Evolutionary conservation across 768 basidiomycete genomes (phyloP).

Genomic region (Butyriboletus loyo): DNA sequence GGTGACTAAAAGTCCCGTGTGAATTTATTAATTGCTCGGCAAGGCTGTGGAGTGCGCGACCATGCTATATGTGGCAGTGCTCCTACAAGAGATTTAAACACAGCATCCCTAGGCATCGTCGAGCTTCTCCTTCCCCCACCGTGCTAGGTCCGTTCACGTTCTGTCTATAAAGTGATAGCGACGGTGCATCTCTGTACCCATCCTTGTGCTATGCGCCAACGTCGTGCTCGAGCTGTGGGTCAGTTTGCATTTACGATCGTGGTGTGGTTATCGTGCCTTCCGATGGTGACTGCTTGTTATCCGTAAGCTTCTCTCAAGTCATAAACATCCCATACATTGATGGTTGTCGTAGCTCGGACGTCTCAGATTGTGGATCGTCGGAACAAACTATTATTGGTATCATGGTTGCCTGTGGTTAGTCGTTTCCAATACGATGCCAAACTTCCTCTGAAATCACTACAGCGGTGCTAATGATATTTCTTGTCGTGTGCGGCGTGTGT

Average conservation of each 20-base stretch:
- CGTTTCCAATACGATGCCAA: not conserved
- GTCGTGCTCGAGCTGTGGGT: not conserved
- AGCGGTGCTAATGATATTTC: not conserved
- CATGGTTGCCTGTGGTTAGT: slow-evolving; percentile 9
- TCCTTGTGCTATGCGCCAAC: slow-evolving; percentile 2
- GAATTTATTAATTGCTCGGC: too few species aligned
- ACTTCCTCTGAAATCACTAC: slow-evolving; percentile 2
- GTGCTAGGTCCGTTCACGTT: not conserved
- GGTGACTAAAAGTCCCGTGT: too few species aligned
- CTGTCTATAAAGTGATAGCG: not conserved
- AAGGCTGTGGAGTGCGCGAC: not conserved
- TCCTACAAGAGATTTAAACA: too few species aligned
- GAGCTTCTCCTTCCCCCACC: not conserved
- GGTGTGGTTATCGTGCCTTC: slow-evolving; percentile 2
- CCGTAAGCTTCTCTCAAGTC: slow-evolving; percentile 2
- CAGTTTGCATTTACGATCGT: not conserved
- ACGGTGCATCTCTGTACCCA: not conserved
- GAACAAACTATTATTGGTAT: not conserved
- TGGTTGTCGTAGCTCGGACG: not conserved
- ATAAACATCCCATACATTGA: not conserved
- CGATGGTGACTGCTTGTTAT: slow-evolving; percentile 13
- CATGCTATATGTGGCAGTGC: not conserved
- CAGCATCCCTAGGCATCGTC: not conserved
- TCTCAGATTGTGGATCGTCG: not conserved
- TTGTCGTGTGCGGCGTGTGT: not conserved